phyloP scores from a whole-genome alignment of 2,329 filamentous ascomycete species.

The Cyclaneusma minus region DNA sequence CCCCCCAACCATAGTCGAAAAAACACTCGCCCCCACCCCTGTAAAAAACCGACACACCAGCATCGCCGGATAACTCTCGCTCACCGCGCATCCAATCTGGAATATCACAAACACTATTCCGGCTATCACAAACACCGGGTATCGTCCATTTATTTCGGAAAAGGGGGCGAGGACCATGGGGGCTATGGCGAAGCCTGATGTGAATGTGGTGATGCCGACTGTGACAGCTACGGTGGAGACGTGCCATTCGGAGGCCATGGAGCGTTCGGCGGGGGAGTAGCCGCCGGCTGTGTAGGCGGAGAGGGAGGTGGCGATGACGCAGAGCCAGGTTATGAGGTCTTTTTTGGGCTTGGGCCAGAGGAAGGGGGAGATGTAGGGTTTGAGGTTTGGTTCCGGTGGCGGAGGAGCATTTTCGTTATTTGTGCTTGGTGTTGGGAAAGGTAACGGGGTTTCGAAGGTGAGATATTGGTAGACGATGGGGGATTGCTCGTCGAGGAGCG shows the following conservation, averaged over 20 bases:
- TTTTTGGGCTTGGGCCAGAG: slow-evolving; percentile 59
- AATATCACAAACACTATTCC: slow-evolving; percentile 57
- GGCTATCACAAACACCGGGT: slow-evolving; percentile 64
- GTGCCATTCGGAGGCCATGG: slow-evolving; percentile 51
- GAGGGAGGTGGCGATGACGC: slow-evolving; percentile 59
- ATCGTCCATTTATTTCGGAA: slow-evolving; percentile 74
- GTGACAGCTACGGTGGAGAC: slow-evolving; percentile 51
- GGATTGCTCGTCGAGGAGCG: slow-evolving; percentile 1
- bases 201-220: slow-evolving; percentile 69
- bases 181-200: slow-evolving; percentile 61
- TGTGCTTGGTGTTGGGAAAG: slow-evolving; percentile 9
- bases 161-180: slow-evolving; percentile 84
- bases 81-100: slow-evolving; percentile 59
- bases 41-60: slow-evolving; percentile 60
- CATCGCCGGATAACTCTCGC: slow-evolving; percentile 56
- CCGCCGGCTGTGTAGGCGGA: slow-evolving; percentile 72
- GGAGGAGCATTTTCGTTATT: slow-evolving; percentile 4
- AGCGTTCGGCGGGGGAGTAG: slow-evolving; percentile 52
- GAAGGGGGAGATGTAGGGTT: slow-evolving; percentile 53
- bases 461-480: slow-evolving; percentile 18
- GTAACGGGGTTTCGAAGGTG: slow-evolving; percentile 15
- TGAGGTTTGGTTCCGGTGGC: slow-evolving; percentile 48
- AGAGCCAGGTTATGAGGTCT: slow-evolving; percentile 52
- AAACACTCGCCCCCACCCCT: slow-evolving; percentile 62
- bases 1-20: slow-evolving; percentile 84